A percentile compares a stretch with the other conserved stretches of the same genome.
Conservation (phyloP, 441 rosid species). For the Kokia cookei region DNA sequence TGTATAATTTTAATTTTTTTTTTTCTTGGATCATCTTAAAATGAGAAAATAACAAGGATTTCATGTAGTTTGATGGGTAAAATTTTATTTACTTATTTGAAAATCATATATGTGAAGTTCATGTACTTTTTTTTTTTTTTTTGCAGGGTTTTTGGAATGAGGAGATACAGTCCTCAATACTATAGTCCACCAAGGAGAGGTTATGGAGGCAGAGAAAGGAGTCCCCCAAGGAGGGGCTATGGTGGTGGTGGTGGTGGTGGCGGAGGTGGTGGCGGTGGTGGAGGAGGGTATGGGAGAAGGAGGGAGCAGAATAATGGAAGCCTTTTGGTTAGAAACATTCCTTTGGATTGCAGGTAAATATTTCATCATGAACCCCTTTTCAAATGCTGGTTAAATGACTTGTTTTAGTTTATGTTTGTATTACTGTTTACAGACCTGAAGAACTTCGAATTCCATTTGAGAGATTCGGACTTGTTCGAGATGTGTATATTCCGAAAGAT, state of each 20-base stretch:
- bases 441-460: slow-evolving; percentile 84
- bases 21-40: background rate
- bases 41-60: background rate
- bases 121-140: slow-evolving; percentile 20
- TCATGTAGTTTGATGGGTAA: slow-evolving; percentile 5
- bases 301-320: slow-evolving; percentile 72
- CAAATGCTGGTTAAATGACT: background rate
- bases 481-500: slow-evolving; percentile 88
- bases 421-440: slow-evolving; percentile 63
- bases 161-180: slow-evolving; percentile 84
- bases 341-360: slow-evolving; percentile 80
- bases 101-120: slow-evolving; percentile 2
- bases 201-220: slow-evolving; percentile 66
- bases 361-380: background rate
- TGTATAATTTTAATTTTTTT: background rate
- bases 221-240: slow-evolving; percentile 65
- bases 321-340: slow-evolving; percentile 85
- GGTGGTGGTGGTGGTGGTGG: slow-evolving; percentile 47
- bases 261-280: slow-evolving; percentile 74
- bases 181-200: slow-evolving; percentile 92
- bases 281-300: slow-evolving; percentile 79
- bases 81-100: background rate
- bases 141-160: slow-evolving; percentile 44
- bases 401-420: background rate
- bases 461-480: slow-evolving; percentile 86